Conservation (phyloP, 192 early-diverging fungal species). For the Phycomyces nitens region DNA sequence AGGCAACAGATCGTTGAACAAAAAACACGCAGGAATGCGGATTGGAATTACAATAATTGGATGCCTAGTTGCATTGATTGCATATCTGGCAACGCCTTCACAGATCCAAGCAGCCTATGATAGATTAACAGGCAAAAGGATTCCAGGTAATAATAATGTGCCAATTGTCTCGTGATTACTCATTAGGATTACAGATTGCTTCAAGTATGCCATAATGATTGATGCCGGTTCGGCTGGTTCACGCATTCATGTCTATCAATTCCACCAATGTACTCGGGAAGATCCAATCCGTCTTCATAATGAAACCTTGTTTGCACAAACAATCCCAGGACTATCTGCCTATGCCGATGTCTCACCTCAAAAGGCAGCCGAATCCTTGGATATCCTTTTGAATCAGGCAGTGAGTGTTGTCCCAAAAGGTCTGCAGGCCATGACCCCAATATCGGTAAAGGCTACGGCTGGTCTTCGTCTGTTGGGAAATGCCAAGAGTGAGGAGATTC, state of each 20-base stretch:
- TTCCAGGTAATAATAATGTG: not conserved
- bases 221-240: conserved; percentile 89
- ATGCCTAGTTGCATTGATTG: not conserved
- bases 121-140: not conserved
- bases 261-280: conserved; percentile 68
- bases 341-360: conserved; percentile 52
- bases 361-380: conserved; percentile 70
- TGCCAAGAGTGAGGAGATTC: conserved; percentile 63
- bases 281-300: conserved; percentile 62
- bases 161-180: not conserved
- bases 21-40: not conserved
- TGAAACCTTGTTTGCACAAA: conserved; percentile 68
- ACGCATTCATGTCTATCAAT: conserved; percentile 85
- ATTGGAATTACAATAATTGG: not conserved
- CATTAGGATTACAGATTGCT: not conserved
- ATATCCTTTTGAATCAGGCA: conserved; percentile 63
- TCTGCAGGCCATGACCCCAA: conserved; percentile 66
- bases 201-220: conserved; percentile 73
- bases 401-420: conserved; percentile 57
- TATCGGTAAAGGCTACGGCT: conserved; percentile 86
- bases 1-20: not conserved
- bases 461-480: conserved; percentile 71
- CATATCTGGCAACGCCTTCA: not conserved
- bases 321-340: conserved; percentile 77
- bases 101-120: not conserved